Evolutionary conservation across 768 basidiomycete species (phyloP), one percentile per base, ranked within the genome.

Genomic region (Tulasnella sp.): DNA sequence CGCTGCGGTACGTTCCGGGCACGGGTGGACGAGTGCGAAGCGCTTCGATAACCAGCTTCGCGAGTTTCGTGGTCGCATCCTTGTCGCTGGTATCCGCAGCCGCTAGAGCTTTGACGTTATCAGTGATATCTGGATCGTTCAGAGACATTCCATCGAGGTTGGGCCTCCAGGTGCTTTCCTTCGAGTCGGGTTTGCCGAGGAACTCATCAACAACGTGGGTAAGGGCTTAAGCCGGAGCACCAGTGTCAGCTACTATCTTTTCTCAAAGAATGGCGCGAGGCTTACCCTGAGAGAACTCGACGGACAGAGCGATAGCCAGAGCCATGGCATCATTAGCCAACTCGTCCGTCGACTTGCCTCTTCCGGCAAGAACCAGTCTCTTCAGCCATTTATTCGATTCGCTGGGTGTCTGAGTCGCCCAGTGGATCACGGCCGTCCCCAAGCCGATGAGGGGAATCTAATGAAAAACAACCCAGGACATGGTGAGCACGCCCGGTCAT

Each of bases 401-500:
- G 4, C 31, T 20, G 91, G 95, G 94, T 84, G 87, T 93, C 83
- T 94, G 95, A 84, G 90, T 92, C 72, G 92, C 94, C 77, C 93
- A 92, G 83, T 85, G 95, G 54, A 91, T 92, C 87, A 93, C 83
- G 1, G 88, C 87, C 22, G 85, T 89, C 18, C 92, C 84, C 42
- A 92, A 83, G 18, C 87, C 95, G 82, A 94, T 94, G 88, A 96
- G 95, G 94, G 94, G 95, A 87, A 94, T 92, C 86, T 94, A 95
- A 85, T 4, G 18, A n/a, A 20, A 16, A 60, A 31, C 2, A 48
- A 37, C 4, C 14, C n/a, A n/a, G n/a, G n/a, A n/a, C n/a, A n/a
- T n/a, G n/a, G 34, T 69, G 14, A 12, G n/a, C 34, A 11, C 64
- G 34, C n/a, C 28, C 9, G 16, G 14, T 2, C 11, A 31, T 14